A percentile compares a stretch with the other conserved stretches of the same genome.
Conservation (phyloP, 139 green algal species). For the Trebouxia sp. region DNA sequence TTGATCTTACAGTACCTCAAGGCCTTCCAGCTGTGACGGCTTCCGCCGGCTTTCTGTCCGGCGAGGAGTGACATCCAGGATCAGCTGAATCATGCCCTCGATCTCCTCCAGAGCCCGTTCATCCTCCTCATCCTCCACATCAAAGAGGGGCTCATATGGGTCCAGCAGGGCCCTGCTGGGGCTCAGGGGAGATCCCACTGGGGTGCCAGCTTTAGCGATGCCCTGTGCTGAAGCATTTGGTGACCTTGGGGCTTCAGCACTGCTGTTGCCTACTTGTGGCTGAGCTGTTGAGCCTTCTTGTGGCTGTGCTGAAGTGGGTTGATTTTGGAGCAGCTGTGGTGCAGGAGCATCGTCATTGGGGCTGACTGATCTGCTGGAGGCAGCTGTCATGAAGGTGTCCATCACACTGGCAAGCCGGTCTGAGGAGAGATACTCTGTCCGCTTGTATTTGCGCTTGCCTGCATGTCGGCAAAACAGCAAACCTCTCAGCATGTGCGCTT, state of each 20-base stretch:
- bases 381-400: background rate
- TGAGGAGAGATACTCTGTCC: background rate
- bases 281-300: too few species aligned
- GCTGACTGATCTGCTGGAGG: background rate
- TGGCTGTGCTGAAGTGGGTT: too few species aligned
- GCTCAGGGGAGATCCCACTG: background rate
- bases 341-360: background rate
- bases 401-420: background rate
- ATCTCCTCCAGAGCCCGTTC: slow-evolving; percentile 1
- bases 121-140: slow-evolving; percentile 5
- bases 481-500: too few species aligned
- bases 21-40: background rate
- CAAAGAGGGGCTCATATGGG: background rate
- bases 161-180: background rate
- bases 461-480: too few species aligned
- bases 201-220: too few species aligned
- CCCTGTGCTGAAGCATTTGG: too few species aligned
- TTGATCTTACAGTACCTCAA: background rate
- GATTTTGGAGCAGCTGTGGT: too few species aligned
- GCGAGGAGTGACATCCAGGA: slow-evolving; percentile 12
- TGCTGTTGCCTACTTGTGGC: too few species aligned
- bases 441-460: slow-evolving; percentile 10
- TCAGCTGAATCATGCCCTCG: slow-evolving; percentile 9
- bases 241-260: too few species aligned
- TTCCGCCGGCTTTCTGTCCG: background rate